Conservation (phyloP, 1,139 yeast genomes). For the Trichomonascaceae sp. region DNA sequence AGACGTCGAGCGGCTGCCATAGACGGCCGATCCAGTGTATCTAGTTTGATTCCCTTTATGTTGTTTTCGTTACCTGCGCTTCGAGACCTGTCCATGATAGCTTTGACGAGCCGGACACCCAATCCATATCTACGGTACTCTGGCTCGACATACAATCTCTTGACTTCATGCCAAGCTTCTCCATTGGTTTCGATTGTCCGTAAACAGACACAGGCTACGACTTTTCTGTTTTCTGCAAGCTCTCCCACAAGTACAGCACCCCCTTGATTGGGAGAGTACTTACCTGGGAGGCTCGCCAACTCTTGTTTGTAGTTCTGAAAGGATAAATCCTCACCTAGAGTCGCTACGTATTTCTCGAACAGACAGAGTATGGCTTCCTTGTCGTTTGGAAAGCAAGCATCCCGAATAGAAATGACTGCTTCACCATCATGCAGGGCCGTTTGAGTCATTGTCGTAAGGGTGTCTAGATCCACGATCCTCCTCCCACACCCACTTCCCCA, state of each 20-base stretch:
- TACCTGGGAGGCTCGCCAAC: slow-evolving; percentile 2
- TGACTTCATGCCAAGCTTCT: slow-evolving; percentile 3
- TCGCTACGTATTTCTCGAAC: slow-evolving; percentile 1
- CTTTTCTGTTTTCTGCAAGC: not conserved
- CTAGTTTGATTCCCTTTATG: slow-evolving; percentile 1
- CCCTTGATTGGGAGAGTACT: slow-evolving; percentile 2
- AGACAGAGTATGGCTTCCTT: not conserved
- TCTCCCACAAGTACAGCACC: slow-evolving; percentile 3
- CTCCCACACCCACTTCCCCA: too few relatives aligned
- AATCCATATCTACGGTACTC: slow-evolving; percentile 3
- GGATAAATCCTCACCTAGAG: slow-evolving; percentile 2
- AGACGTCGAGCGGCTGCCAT: slow-evolving; percentile 3
- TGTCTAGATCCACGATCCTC: too few relatives aligned
- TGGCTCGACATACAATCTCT: slow-evolving; percentile 3
- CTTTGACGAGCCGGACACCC: slow-evolving; percentile 1
- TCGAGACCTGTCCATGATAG: not conserved
- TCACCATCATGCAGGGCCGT: too few relatives aligned
- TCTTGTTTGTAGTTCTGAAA: slow-evolving; percentile 3
- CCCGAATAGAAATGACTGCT: not conserved
- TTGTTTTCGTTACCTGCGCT: not conserved
- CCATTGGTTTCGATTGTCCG: slow-evolving; percentile 2
- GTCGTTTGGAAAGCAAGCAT: not conserved
- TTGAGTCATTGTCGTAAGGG: too few relatives aligned
- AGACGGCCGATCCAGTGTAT: slow-evolving; percentile 2
- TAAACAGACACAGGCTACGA: slow-evolving; percentile 3